Percentiles rank a stretch among this genome's conserved stretches.
These are phyloP conservation scores for Pyricularia pennisetigena DNA, from an alignment of 2,329 filamentous ascomycete genomes.

Conservation along the genomic window DNA sequence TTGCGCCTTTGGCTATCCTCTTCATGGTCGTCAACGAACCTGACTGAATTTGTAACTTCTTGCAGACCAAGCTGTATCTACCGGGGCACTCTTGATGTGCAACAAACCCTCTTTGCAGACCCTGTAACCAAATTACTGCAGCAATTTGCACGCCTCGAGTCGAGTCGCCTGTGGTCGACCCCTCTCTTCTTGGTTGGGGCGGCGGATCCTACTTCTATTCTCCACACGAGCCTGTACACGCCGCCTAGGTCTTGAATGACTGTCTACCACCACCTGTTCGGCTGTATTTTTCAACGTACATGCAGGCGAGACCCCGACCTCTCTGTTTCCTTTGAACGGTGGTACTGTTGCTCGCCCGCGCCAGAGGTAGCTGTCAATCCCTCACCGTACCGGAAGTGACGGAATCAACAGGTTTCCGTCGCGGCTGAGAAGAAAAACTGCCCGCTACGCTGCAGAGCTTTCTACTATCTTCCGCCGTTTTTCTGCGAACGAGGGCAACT, in stretches of 20 bases:
- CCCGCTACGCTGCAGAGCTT: background rate
- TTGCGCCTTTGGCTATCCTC: background rate
- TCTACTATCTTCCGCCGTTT: background rate
- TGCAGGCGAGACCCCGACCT: background rate
- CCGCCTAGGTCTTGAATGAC: background rate
- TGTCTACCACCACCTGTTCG: background rate
- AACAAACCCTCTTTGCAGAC: background rate
- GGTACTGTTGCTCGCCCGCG: background rate
- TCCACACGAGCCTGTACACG: background rate
- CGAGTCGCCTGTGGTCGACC: background rate
- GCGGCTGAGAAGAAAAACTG: background rate
- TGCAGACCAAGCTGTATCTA: background rate
- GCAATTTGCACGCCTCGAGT: background rate
- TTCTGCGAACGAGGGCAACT: background rate
- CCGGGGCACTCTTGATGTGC: background rate
- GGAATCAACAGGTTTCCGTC: background rate
- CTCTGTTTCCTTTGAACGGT: background rate
- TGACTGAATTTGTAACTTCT: background rate
- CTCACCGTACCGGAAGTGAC: background rate
- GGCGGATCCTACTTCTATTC: background rate
- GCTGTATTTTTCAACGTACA: background rate
- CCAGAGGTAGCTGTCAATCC: background rate
- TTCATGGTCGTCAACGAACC: background rate
- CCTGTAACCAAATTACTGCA: background rate
- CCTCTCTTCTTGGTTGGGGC: background rate